Conservation (phyloP, 73 alveolate genomes). For the Paraurostyla sp. region DNA sequence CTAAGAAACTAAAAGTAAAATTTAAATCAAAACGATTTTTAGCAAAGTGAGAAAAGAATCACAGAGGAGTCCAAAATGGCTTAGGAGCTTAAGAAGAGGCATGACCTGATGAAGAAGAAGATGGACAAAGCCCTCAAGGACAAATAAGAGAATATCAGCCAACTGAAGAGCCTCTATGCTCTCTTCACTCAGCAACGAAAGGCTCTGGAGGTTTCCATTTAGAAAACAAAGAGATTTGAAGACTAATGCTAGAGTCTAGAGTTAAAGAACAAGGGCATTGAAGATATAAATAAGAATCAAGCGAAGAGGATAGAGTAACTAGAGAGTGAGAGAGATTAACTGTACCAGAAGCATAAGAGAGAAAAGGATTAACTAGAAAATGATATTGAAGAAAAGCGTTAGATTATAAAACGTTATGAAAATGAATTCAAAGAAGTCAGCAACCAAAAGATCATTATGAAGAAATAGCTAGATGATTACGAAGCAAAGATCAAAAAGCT, state of each 20-base stretch:
- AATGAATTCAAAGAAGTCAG: conserved; percentile 35
- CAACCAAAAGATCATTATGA: not conserved
- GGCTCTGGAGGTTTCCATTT: conserved; percentile 52
- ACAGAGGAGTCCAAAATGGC: conserved; percentile 43
- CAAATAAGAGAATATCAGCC: conserved; percentile 9
- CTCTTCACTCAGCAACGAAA: conserved; percentile 35
- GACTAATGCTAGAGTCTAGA: not conserved
- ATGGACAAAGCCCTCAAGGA: conserved; percentile 48
- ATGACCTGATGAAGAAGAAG: conserved; percentile 53
- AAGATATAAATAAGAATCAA: not conserved
- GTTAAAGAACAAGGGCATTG: not conserved
- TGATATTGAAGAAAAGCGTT: conserved; percentile 42
- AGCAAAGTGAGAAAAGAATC: conserved; percentile 22
- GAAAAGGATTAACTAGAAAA: conserved; percentile 28
- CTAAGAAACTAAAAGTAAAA: conserved; percentile 40
- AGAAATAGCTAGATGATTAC: conserved; percentile 53
- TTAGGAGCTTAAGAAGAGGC: conserved; percentile 31
- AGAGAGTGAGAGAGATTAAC: conserved; percentile 27
- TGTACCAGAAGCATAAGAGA: not conserved
- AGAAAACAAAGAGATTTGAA: conserved; percentile 36
- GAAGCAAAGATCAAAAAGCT: conserved; percentile 56
- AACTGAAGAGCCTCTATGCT: conserved; percentile 42
- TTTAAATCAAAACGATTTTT: not conserved
- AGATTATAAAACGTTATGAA: not conserved
- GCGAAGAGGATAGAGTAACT: conserved; percentile 8